phyloP scores from a whole-genome alignment of 768 basidiomycete genomes.

The Mycena rosella region DNA sequence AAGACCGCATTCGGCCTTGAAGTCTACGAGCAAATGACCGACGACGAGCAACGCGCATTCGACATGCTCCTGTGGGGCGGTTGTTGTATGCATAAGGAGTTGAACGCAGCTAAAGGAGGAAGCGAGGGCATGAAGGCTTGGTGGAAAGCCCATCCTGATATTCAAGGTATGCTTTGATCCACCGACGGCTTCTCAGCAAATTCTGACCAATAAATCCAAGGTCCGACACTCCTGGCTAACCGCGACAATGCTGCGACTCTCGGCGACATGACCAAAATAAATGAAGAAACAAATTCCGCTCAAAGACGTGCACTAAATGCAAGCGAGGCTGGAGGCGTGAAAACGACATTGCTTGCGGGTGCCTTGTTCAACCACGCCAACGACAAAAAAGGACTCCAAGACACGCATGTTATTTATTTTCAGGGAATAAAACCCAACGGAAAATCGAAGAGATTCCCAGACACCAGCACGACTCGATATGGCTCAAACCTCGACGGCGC shows the following conservation, averaged over 20 bases:
- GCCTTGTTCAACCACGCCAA: conserved; percentile 18
- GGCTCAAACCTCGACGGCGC: conserved; percentile 4
- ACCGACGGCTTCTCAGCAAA: too few relatives aligned
- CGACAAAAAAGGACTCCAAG: conserved; percentile 19
- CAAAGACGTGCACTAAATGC: conserved; percentile 12
- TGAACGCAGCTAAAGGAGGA: conserved; percentile 42
- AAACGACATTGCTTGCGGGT: conserved; percentile 15
- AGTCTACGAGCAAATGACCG: conserved; percentile 12
- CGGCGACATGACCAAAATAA: neutral
- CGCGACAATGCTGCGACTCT: conserved; percentile 12
- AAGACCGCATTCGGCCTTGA: conserved; percentile 32
- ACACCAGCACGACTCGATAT: conserved; percentile 11
- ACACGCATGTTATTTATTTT: too few relatives aligned
- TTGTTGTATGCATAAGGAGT: conserved; percentile 30
- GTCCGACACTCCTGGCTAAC: conserved; percentile 7
- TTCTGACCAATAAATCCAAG: conserved; percentile 7
- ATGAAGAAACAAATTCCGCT: neutral
- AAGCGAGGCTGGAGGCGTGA: conserved; percentile 23
- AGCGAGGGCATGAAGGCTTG: conserved; percentile 9
- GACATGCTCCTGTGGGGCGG: conserved; percentile 37
- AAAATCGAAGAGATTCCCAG: neutral
- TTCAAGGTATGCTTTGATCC: too few relatives aligned
- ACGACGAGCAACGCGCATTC: conserved; percentile 26
- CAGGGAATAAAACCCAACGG: neutral
- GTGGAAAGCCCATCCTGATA: too few relatives aligned